Percentiles rank a stretch among this genome's conserved stretches.
Evolutionary conservation across 208 protist species (phyloP).

Genomic region (Leishmania tarentolae): DNA sequence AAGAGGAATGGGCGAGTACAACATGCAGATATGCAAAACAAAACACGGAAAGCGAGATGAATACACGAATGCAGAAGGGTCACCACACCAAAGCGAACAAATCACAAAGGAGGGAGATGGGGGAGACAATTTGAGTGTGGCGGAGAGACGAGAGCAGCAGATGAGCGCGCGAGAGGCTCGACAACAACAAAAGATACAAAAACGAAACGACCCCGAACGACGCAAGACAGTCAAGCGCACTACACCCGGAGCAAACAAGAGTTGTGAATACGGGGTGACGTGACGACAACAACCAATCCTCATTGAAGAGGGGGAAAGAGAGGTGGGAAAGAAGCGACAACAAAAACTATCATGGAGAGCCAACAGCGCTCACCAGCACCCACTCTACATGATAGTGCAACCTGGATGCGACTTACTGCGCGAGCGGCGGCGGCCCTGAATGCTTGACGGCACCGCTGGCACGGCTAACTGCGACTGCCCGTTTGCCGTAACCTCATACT

Average conservation of each 20-base stretch:
- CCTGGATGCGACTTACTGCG: not conserved
- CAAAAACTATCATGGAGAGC: not conserved
- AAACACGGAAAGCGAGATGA: constrained; percentile 15
- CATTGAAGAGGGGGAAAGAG: not conserved
- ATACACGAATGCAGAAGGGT: constrained; percentile 5
- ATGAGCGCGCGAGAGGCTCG: not conserved
- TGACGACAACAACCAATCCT: not conserved
- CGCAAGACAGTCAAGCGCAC: not conserved
- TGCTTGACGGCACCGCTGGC: not conserved
- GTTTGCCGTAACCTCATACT: not conserved
- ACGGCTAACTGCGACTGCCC: not conserved
- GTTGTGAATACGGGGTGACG: not conserved
- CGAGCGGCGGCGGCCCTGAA: not conserved
- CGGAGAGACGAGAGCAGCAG: not conserved
- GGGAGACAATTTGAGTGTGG: not conserved
- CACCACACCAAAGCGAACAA: not conserved
- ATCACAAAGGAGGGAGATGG: not conserved
- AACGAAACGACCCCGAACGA: not conserved
- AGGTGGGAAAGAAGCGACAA: not conserved
- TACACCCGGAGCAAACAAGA: not conserved
- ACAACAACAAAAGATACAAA: not conserved
- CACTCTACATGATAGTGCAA: constrained; percentile 1
- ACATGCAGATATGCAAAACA: constrained; percentile 19
- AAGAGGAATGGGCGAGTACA: constrained; percentile 7
- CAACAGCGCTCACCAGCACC: not conserved